Conservation (phyloP, 306 rosid species). For the Pueraria montana region DNA sequence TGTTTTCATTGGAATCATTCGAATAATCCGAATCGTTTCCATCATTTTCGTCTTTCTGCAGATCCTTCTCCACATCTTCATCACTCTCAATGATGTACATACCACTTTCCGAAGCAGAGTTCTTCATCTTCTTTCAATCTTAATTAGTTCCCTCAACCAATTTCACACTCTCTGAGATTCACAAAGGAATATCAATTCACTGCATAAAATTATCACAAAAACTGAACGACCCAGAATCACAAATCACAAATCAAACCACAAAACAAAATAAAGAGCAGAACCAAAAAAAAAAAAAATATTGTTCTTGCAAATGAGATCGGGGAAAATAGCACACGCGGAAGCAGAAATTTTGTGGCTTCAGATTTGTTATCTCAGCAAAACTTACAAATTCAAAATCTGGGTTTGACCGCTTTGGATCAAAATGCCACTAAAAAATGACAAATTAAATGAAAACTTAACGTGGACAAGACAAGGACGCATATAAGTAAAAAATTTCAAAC, state of each 20-base stretch:
- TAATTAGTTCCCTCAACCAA: background rate
- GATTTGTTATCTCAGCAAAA: background rate
- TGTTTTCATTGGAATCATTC: conserved; percentile 53
- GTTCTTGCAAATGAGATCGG: background rate
- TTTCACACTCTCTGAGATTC: background rate
- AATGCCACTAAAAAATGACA: background rate
- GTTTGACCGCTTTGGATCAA: background rate
- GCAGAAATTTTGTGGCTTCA: background rate
- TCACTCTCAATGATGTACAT: conserved; percentile 70
- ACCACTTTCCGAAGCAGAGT: conserved; percentile 70
- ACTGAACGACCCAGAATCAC: conserved; percentile 5
- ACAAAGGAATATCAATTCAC: background rate
- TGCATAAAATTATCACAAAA: conserved; percentile 2
- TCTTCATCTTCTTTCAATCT: conserved; percentile 65
- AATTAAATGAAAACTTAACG: background rate
- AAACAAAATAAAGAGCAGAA: background rate
- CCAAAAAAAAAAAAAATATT: too few relatives aligned
- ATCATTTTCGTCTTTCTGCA: conserved; percentile 50
- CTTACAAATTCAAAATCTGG: background rate
- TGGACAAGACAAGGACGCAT: background rate
- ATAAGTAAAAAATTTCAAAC: background rate
- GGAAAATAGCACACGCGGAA: background rate
- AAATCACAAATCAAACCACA: conserved; percentile 35
- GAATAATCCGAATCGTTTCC: conserved; percentile 78
- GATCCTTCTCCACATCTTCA: conserved; percentile 68